Percentiles rank a stretch among this genome's conserved stretches.
Evolutionary conservation across 805 yeast genomes (phyloP).

Genomic region (Suhomyces sp.): DNA sequence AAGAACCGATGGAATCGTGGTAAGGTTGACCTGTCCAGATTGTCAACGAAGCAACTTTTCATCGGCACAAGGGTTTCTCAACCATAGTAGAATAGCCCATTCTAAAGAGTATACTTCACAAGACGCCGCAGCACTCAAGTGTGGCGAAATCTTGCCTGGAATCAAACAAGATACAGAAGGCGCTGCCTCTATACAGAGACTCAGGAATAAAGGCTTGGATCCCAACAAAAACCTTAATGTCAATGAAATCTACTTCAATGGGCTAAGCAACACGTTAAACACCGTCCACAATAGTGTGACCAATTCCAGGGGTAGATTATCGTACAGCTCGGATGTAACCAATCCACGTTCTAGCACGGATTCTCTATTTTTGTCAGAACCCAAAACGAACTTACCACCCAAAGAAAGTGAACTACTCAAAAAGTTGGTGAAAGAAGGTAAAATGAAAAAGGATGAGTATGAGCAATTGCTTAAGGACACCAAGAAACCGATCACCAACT

Average conservation of each 20-base stretch:
- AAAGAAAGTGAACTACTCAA: constrained; percentile 32
- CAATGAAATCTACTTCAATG: constrained; percentile 35
- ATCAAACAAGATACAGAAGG: constrained; percentile 60
- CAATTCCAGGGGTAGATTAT: not conserved
- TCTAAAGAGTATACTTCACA: constrained; percentile 67
- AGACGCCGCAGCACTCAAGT: constrained; percentile 67
- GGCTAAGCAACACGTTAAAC: constrained; percentile 26
- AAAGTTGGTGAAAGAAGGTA: constrained; percentile 33
- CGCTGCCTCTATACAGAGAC: constrained; percentile 29
- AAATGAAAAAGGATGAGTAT: constrained; percentile 31
- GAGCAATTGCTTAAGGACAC: constrained; percentile 31
- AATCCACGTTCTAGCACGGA: not conserved
- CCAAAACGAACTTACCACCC: constrained; percentile 1
- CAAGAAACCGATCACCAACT: constrained; percentile 26
- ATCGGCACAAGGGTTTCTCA: constrained; percentile 76
- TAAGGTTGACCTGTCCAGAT: constrained; percentile 62
- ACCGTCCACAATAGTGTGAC: constrained; percentile 20
- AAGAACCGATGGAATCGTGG: constrained; percentile 68
- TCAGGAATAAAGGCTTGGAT: constrained; percentile 37
- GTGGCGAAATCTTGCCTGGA: constrained; percentile 55
- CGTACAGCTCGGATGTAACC: not conserved
- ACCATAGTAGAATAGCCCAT: constrained; percentile 75
- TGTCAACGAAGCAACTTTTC: constrained; percentile 71
- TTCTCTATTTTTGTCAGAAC: not conserved
- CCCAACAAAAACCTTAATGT: constrained; percentile 42